phyloP scores from a whole-genome alignment of 495 filamentous ascomycete species.

The Trichoderma erinaceum region DNA sequence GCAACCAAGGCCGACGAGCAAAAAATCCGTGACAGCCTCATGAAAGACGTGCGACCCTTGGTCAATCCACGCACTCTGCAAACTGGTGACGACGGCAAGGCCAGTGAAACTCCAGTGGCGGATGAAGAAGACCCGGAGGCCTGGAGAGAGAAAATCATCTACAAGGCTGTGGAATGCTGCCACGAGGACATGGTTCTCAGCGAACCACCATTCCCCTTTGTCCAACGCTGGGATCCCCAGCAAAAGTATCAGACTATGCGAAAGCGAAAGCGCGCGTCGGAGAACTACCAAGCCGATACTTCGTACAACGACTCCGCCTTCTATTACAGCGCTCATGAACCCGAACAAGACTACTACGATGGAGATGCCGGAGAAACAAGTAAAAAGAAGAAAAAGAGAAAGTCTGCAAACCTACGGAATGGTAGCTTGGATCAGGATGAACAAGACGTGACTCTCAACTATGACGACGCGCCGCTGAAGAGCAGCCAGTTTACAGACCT shows the following conservation, averaged over 20 bases:
- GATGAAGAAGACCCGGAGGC: conserved; percentile 36
- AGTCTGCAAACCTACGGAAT: conserved; percentile 23
- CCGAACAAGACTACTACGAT: conserved; percentile 45
- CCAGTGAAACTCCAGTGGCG: not conserved
- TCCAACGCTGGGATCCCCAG: conserved; percentile 79
- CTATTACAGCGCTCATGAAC: conserved; percentile 26
- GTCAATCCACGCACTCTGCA: conserved; percentile 20
- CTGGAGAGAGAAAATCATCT: conserved; percentile 70
- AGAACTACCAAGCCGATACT: conserved; percentile 19
- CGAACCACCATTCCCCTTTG: conserved; percentile 82
- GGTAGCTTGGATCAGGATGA: not conserved
- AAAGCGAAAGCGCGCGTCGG: conserved; percentile 7
- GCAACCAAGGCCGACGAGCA: conserved; percentile 62
- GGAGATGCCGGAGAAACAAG: not conserved
- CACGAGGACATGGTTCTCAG: conserved; percentile 65
- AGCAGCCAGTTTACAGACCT: conserved; percentile 32
- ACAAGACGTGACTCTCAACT: conserved; percentile 18
- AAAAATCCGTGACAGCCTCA: conserved; percentile 52
- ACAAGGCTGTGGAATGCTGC: conserved; percentile 75
- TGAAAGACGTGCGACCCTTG: conserved; percentile 33
- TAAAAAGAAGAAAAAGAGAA: conserved; percentile 10
- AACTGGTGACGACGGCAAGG: not conserved
- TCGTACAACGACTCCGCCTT: conserved; percentile 24
- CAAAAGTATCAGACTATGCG: conserved; percentile 40
- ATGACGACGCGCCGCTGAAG: conserved; percentile 26